phyloP scores from a whole-genome alignment of 768 basidiomycete genomes.

The Myochromella boudieri region DNA sequence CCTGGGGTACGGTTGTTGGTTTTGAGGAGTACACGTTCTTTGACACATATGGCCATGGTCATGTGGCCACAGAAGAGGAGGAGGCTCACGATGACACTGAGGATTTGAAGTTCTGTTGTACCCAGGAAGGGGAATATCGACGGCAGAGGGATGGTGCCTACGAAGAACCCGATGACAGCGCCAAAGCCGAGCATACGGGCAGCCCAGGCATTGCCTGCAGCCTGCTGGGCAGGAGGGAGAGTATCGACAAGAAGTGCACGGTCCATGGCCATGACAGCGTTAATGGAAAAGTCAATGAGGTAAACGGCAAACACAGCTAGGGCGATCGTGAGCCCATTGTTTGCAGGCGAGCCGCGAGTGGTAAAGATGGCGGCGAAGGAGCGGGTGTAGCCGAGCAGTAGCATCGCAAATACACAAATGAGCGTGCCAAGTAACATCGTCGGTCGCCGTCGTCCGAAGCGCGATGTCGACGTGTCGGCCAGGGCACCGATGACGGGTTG shows the following conservation, averaged over 20 bases:
- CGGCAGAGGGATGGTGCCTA: constrained; percentile 81
- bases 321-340: constrained; percentile 66
- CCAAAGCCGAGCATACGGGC: constrained; percentile 90
- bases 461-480: constrained; percentile 81
- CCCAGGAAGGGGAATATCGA: constrained; percentile 72
- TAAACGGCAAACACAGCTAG: constrained; percentile 64
- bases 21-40: constrained; percentile 71
- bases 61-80: constrained; percentile 67
- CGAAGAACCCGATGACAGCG: constrained; percentile 82
- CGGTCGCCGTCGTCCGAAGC: constrained; percentile 82
- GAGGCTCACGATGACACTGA: constrained; percentile 72
- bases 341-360: constrained; percentile 37
- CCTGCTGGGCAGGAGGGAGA: constrained; percentile 70
- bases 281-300: constrained; percentile 60
- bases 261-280: constrained; percentile 82
- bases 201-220: constrained; percentile 92
- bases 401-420: constrained; percentile 68
- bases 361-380: constrained; percentile 58
- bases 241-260: constrained; percentile 90
- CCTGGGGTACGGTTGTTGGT: constrained; percentile 3
- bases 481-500: constrained; percentile 90
- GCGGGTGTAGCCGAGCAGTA: constrained; percentile 82
- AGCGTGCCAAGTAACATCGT: constrained; percentile 76
- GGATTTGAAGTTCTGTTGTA: constrained; percentile 74
- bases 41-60: constrained; percentile 58